Evolutionary conservation across 2,329 filamentous ascomycete species (phyloP).

Genomic region (Xylariaceae sp.): DNA sequence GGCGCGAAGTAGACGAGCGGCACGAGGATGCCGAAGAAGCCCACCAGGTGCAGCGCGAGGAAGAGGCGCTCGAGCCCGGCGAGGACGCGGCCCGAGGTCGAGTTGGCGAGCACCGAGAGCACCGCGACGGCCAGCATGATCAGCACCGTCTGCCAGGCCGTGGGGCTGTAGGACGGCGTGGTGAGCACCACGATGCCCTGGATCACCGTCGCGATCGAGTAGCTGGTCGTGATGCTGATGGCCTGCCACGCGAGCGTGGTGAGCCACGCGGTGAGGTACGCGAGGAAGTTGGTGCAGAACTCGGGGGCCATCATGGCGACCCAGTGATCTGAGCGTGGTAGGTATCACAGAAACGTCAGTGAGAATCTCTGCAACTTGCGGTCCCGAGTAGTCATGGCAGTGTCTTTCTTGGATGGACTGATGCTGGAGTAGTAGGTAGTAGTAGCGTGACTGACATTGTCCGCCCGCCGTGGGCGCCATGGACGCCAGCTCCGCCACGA

Average conservation of each 20-base stretch:
- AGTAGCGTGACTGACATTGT: slow-evolving; percentile 15
- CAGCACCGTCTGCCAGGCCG: slow-evolving; percentile 16
- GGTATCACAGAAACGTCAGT: no score
- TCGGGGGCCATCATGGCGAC: slow-evolving; percentile 18
- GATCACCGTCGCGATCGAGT: slow-evolving; percentile 13
- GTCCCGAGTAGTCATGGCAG: no score
- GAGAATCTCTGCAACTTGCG: no score
- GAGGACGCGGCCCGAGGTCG: slow-evolving; percentile 10
- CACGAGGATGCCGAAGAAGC: slow-evolving; percentile 30
- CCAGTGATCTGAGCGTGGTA: slow-evolving; percentile 21
- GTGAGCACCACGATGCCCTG: slow-evolving; percentile 17
- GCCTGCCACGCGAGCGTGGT: slow-evolving; percentile 18
- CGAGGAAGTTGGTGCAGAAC: slow-evolving; percentile 13
- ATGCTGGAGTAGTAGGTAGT: no score
- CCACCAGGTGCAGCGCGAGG: slow-evolving; percentile 26
- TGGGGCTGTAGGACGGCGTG: slow-evolving; percentile 9
- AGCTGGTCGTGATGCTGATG: slow-evolving; percentile 10
- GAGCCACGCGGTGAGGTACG: slow-evolving; percentile 20
- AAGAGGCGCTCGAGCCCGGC: slow-evolving; percentile 18
- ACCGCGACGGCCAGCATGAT: slow-evolving; percentile 14
- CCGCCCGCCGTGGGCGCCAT: slow-evolving; percentile 16
- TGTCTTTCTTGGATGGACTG: no score
- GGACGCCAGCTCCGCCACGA: slow-evolving; percentile 14
- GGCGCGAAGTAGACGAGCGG: slow-evolving; percentile 21
- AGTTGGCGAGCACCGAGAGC: slow-evolving; percentile 14